Evolutionary conservation across 768 basidiomycete species (phyloP), one percentile per base, ranked within the genome.

Genomic region (Xerocomellus intermedius): DNA sequence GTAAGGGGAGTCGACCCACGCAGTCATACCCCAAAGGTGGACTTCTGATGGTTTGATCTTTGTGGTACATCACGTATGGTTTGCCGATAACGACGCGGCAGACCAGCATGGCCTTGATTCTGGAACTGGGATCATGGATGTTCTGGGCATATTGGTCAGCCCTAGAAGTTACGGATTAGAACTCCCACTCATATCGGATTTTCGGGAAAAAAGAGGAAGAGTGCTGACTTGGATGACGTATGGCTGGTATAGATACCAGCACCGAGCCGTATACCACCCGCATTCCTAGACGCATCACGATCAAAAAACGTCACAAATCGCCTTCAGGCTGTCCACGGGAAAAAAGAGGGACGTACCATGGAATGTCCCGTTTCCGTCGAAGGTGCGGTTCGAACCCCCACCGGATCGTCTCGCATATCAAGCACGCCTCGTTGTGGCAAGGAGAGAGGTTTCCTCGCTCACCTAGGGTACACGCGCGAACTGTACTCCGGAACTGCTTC

Each of bases 241-340:
- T 38, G 39, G 14, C 52, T 67, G 3, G 66, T 62, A 28, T 68
- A 69, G 21, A 68, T 57, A 22, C 66, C 66, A 12, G 64, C 64
- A 1, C 67, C 67, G 3, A 67, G 61, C 42, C 66, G 57, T 8
- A 67, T 58, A 3, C 66, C 66, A 9, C 5, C 1, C 2, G 44
- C 56, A n/a, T 54, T n/a, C 36, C 64, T 67, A 28, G 30, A 36
- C 4, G 2, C 13, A 6, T 19, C 8, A 4, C 6, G 0, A 42
- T 64, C 54, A 64, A 64, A 53, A 58, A 35, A 17, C 10, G 24
- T 17, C 28, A 32, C 13, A n/a, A 22, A 26, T 30, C 3, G 19
- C 19, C 19, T n/a, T 28, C 5, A 10, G 35, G n/a, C 17, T 14
- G 8, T 30, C 24, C 17, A 35, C 0, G 10, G 19, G 35, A 42